Evolutionary conservation across 2,329 filamentous ascomycete genomes (phyloP).

Genomic region (Aspergillus vadensis): DNA sequence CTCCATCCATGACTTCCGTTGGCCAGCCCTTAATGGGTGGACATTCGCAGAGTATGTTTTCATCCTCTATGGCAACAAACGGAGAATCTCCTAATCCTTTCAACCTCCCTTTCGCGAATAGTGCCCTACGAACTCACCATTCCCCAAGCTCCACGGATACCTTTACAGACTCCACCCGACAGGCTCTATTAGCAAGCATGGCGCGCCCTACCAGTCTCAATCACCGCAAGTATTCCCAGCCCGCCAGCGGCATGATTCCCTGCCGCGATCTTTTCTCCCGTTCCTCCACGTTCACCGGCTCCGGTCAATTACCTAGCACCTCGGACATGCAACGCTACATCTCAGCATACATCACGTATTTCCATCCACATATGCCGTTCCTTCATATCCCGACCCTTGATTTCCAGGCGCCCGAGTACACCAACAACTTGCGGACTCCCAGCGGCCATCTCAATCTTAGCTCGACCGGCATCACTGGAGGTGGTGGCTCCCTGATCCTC

Average conservation of each 20-base stretch:
- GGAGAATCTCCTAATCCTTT: conserved; percentile 51
- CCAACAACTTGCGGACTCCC: conserved; percentile 61
- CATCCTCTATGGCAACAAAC: conserved; percentile 47
- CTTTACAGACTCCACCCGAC: conserved; percentile 66
- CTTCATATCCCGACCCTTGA: conserved; percentile 87
- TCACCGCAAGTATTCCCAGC: conserved; percentile 62
- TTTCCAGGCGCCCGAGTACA: conserved; percentile 75
- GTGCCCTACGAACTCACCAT: conserved; percentile 61
- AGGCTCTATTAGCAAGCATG: conserved; percentile 63
- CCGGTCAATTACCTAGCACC: conserved; percentile 71
- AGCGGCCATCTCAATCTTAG: conserved; percentile 54
- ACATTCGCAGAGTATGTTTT: conserved; percentile 56
- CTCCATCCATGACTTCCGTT: conserved; percentile 72
- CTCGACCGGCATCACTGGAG: conserved; percentile 64
- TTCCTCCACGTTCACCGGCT: conserved; percentile 39
- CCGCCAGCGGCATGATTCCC: conserved; percentile 54
- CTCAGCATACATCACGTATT: conserved; percentile 84
- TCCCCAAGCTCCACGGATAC: conserved; percentile 64
- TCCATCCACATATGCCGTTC: conserved; percentile 94
- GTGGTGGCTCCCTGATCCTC: conserved; percentile 81
- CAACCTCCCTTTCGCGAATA: conserved; percentile 58
- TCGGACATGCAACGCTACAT: conserved; percentile 88
- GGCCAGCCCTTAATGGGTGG: conserved; percentile 72
- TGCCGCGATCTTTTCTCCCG: conserved; percentile 40
- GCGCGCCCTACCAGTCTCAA: conserved; percentile 60